Percentiles rank a stretch among this genome's conserved stretches.
phyloP scores from a whole-genome alignment of 1,139 yeast species.

The Komagataea norvegica region DNA sequence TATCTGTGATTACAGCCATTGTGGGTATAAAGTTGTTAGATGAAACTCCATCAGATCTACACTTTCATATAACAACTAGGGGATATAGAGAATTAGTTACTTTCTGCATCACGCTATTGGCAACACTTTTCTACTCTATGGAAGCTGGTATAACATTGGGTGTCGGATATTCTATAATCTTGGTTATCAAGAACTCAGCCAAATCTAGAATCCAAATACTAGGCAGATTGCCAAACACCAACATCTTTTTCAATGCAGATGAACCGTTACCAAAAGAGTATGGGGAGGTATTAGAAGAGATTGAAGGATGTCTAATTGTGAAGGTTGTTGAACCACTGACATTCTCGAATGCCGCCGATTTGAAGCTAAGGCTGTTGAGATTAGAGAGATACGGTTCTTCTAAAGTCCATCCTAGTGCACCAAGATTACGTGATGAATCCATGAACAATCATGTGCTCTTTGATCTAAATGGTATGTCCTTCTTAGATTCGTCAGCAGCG shows the following conservation, averaged over 20 bases:
- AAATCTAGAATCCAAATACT: slow-evolving; percentile 85
- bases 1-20: slow-evolving; percentile 75
- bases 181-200: slow-evolving; percentile 83
- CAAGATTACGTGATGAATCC: slow-evolving; percentile 46
- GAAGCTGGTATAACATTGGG: slow-evolving; percentile 91
- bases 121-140: slow-evolving; percentile 77
- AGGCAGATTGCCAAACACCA: slow-evolving; percentile 77
- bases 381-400: slow-evolving; percentile 84
- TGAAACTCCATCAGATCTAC: slow-evolving; percentile 80
- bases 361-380: slow-evolving; percentile 67
- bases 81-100: slow-evolving; percentile 80
- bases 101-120: slow-evolving; percentile 62
- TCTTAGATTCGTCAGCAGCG: slow-evolving; percentile 82
- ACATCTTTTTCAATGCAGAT: slow-evolving; percentile 76
- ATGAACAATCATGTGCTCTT: slow-evolving; percentile 68
- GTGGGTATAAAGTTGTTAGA: slow-evolving; percentile 78
- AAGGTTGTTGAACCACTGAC: slow-evolving; percentile 91
- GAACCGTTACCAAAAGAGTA: slow-evolving; percentile 29
- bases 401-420: slow-evolving; percentile 77
- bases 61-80: slow-evolving; percentile 64
- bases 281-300: slow-evolving; percentile 48
- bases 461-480: slow-evolving; percentile 84
- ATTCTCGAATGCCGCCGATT: slow-evolving; percentile 84
- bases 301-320: slow-evolving; percentile 81
- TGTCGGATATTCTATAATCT: slow-evolving; percentile 67